phyloP scores from a whole-genome alignment of 2,329 filamentous ascomycete species.

The Xylariaceae sp. region DNA sequence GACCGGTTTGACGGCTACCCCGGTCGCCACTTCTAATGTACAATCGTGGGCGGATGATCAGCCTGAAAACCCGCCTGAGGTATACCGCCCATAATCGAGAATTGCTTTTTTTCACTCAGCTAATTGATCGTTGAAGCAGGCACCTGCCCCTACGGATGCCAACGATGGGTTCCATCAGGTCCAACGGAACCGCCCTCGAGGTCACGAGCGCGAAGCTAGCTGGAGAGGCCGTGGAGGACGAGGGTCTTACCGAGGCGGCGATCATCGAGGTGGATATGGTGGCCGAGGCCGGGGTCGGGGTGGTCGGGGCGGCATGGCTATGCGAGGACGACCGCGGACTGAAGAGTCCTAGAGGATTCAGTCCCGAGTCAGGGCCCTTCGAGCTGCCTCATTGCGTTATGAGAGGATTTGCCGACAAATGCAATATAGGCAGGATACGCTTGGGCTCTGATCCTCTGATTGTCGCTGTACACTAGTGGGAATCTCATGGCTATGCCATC shows the following conservation, averaged over 20 bases:
- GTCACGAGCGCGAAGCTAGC: conserved; percentile 25
- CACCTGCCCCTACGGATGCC: conserved; percentile 18
- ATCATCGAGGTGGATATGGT: conserved; percentile 15
- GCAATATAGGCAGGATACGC: conserved; percentile 1
- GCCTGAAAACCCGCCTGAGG: conserved; percentile 47
- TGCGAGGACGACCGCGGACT: conserved; percentile 21
- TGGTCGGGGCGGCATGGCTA: conserved; percentile 10
- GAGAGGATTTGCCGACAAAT: conserved; percentile 8
- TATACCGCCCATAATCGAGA: conserved; percentile 29
- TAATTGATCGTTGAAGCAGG: conserved; percentile 12
- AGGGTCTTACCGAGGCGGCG: conserved; percentile 24
- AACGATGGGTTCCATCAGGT: conserved; percentile 30
- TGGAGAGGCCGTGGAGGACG: conserved; percentile 26
- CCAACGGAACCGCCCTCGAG: conserved; percentile 28
- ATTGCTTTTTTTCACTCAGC: too few species aligned
- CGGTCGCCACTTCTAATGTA: conserved; percentile 48
- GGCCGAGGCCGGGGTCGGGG: conserved; percentile 25
- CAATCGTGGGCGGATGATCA: conserved; percentile 83
- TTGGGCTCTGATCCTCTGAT: conserved; percentile 6
- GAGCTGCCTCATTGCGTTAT: conserved; percentile 13
- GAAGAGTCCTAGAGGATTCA: conserved; percentile 28
- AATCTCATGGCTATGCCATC: neutral
- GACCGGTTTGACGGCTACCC: conserved; percentile 56
- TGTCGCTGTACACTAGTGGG: conserved; percentile 13
- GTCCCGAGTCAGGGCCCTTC: conserved; percentile 10